A percentile compares a stretch with the other conserved stretches of the same genome.
These are phyloP conservation scores for Acorus calamus DNA, from an alignment of 106 monocot genomes.

Conservation along the genomic window DNA sequence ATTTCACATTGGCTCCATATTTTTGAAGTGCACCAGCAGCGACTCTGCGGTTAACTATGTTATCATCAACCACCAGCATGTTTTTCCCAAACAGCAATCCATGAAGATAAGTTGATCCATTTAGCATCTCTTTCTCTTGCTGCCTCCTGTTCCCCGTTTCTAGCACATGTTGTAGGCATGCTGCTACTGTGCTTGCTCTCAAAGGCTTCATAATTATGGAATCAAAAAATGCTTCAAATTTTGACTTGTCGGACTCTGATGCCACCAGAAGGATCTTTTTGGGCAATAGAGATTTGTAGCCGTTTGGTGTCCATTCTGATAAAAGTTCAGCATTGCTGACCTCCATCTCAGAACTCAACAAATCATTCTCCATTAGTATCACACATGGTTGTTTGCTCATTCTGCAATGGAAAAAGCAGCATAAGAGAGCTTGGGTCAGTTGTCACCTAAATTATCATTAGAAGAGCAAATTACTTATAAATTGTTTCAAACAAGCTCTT, in stretches of 20 bases:
- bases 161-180: conserved; percentile 60
- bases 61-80: conserved; percentile 96
- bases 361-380: conserved; percentile 66
- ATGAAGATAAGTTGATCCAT: conserved; percentile 38
- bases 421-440: too few relatives aligned
- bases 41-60: conserved; percentile 82
- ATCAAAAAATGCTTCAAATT: conserved; percentile 27
- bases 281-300: conserved; percentile 21
- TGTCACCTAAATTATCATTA: too few relatives aligned
- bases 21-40: conserved; percentile 85
- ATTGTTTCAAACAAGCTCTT: too few relatives aligned
- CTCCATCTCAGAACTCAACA: conserved; percentile 26
- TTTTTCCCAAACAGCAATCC: conserved; percentile 61
- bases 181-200: conserved; percentile 66
- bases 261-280: conserved; percentile 57
- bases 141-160: conserved; percentile 22
- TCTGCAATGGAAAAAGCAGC: conserved; percentile 11
- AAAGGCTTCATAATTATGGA: conserved; percentile 68
- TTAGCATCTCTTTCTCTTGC: conserved; percentile 28
- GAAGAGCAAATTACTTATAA: too few relatives aligned
- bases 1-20: conserved; percentile 79
- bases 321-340: conserved; percentile 19
- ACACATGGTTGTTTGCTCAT: conserved; percentile 33
- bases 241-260: conserved; percentile 48
- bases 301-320: conserved; percentile 31